Percentiles rank a stretch among this genome's conserved stretches.
Conservation (phyloP, 805 yeast genomes). For the Metschnikowia amazonensis region DNA sequence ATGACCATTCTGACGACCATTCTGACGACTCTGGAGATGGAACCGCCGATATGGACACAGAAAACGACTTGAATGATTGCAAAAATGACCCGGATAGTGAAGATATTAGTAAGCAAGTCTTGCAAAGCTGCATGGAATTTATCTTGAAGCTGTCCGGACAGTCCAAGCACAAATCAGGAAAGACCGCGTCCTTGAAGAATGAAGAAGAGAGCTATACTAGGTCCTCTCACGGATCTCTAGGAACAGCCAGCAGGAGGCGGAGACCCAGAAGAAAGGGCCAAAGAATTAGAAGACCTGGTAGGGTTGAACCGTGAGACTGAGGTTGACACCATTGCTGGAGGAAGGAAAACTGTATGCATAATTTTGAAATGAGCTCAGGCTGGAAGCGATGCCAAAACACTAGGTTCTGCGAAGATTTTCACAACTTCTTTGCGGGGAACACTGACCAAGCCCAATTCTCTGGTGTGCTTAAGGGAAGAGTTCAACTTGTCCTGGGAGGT, state of each 20-base stretch:
- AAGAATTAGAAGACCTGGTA: background rate
- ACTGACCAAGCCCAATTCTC: constrained; percentile 28
- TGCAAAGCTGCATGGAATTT: constrained; percentile 11
- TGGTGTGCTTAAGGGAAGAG: constrained; percentile 18
- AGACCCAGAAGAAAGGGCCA: constrained; percentile 1
- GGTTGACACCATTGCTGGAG: background rate
- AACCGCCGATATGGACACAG: constrained; percentile 3
- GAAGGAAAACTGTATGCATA: background rate
- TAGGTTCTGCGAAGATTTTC: constrained; percentile 9
- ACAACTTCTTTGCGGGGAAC: constrained; percentile 21
- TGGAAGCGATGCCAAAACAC: background rate
- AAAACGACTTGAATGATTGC: background rate
- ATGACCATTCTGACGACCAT: background rate
- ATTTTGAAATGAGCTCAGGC: background rate
- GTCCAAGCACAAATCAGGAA: background rate
- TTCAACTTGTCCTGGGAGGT: constrained; percentile 27
- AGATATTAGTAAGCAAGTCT: constrained; percentile 9
- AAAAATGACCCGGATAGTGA: constrained; percentile 3
- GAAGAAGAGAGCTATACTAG: background rate
- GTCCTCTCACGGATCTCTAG: background rate
- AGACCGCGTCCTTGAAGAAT: background rate
- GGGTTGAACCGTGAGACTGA: background rate
- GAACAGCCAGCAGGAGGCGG: background rate
- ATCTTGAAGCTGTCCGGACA: constrained; percentile 7
- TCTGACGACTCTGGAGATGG: background rate